A percentile compares a stretch with the other conserved stretches of the same genome.
Conservation (phyloP, 352 stramenopile genomes). For the Peronosclerospora sorghi region DNA sequence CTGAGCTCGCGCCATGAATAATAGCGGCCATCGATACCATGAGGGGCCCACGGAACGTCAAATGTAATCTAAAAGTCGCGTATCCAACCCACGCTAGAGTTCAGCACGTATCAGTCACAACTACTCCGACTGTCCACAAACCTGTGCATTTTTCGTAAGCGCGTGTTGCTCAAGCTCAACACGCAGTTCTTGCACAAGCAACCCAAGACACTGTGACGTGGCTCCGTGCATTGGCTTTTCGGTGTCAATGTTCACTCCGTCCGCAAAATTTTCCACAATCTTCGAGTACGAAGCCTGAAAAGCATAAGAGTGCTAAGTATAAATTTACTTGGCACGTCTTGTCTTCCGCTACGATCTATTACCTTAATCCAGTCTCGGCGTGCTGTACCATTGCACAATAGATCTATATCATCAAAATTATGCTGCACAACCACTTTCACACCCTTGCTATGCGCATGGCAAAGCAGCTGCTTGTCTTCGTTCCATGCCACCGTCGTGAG, state of each 20-base stretch:
- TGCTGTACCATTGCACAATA: slow-evolving; percentile 41
- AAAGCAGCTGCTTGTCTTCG: slow-evolving; percentile 69
- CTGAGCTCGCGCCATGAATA: slow-evolving; percentile 74
- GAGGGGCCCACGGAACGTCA: slow-evolving; percentile 69
- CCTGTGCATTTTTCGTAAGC: slow-evolving; percentile 55
- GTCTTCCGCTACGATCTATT: too few species aligned
- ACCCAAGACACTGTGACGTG: slow-evolving; percentile 32
- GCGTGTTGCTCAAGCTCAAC: slow-evolving; percentile 33
- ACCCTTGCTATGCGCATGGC: slow-evolving; percentile 61
- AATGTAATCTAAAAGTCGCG: slow-evolving; percentile 50
- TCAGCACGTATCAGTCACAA: background rate
- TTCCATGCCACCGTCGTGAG: slow-evolving; percentile 81
- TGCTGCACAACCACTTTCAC: slow-evolving; percentile 74
- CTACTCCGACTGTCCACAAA: slow-evolving; percentile 3
- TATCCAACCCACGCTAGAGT: background rate
- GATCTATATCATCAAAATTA: slow-evolving; percentile 61
- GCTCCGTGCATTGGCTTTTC: slow-evolving; percentile 49
- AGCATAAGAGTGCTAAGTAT: background rate
- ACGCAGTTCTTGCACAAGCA: slow-evolving; percentile 56
- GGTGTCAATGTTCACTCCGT: slow-evolving; percentile 80
- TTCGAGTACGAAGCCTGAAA: slow-evolving; percentile 35
- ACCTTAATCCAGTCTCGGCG: slow-evolving; percentile 51
- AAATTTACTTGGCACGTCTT: background rate
- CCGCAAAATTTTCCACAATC: slow-evolving; percentile 57
- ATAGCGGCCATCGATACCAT: slow-evolving; percentile 68